Evolutionary conservation across 2,329 filamentous ascomycete genomes (phyloP), one percentile per base, ranked within the genome.

Genomic region (Chrysoporthe puriensis): DNA sequence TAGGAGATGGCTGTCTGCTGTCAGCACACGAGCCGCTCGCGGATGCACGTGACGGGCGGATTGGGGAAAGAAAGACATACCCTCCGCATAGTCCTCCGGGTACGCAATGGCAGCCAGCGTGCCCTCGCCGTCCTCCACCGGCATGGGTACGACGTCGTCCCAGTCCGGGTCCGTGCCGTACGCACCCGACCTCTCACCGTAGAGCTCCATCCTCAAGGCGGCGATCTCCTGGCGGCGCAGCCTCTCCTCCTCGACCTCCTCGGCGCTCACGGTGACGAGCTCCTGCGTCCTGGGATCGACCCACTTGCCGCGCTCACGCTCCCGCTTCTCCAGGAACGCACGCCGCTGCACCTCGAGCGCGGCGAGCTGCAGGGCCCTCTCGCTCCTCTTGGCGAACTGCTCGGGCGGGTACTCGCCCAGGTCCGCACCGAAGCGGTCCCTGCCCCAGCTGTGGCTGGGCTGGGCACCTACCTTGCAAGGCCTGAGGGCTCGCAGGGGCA

Each of bases 41-140:
- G 21, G 26, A 5, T 8, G 52, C 52, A 21, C 9, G 46, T 9
- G n/a, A 50, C 8, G 6, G 32, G 26, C 11, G 6, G 16, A 21
- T n/a, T 2, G 6, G 13, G 13, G 18, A 1, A 42, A 16, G 16
- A 9, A 2, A 36, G 16, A 43, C 59, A 46, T 79, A 90, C 88
- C 85, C 82, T 97, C 94, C 70, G 90, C 88, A 78, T 99, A 99
- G 71, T 96, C 91, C 43, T 93, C 89, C 2, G 91, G 88, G 79
- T 99, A 99, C 67, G 94, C 90, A 78, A 99, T 99, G 68, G 90
- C 88, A n/a, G 95, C 95, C 68, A 99, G 87, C 40, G 95, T 93
- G 73, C 90, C 85, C 73, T 89, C 91, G 69, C 93, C 92, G 80
- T 97, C 94, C 75, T 93, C 86, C 74, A 96, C 90, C 4, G 92